Base-by-base conservation (phyloP, 495 filamentous ascomycete species). In the Poronia punctata region DNA sequence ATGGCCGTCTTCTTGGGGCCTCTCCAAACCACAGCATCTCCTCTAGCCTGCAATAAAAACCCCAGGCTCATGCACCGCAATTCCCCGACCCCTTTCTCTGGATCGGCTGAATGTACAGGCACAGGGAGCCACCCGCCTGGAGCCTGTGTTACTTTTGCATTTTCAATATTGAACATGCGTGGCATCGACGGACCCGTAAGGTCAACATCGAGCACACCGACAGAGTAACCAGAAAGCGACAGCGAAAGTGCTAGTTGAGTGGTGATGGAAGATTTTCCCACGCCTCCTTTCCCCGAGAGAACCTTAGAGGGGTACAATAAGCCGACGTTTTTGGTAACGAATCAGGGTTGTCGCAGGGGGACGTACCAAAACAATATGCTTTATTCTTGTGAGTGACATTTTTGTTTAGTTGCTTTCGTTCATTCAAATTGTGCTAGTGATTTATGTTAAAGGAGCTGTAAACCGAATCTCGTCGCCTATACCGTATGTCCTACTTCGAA, bases 1-100 rank as follows among this genome's bases (percentile, higher is more conserved):
- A 98, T 97, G 20, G 93, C 93, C 7, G 93, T 98, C 66, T 98
- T 98, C 65, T 98, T 98, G 1, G 92, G 92, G 0, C 92, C 92
- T 32, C 92, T 80, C 92, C 92, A 98, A 40, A 98, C 87, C 1
- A 98, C 88, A 3, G 89, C 88, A 50, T 95, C 88, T 45, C 80
- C 83, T 50, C 90, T 73, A 36, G 80, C 72, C 21, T 79, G 80
- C 10, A 98, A 76, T 16, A 98, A 74, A 58, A 98, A 95, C 17
- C 87, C 92, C 1, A 98, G 75, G 35, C 86, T 93, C 84, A 97
- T 96, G 65, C 86, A 89, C 40, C 78, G 75, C 24, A 96, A 77
- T 14, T 82, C 71, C 12, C 86, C 86, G 27, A 75, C 61, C 11
- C 65, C 67, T 12, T 61, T 57, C 15, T 59, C 52, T 2, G 56